Evolutionary conservation across 2,329 filamentous ascomycete genomes (phyloP), one percentile per base, ranked within the genome.

Genomic region (Neofusicoccum sp.): DNA sequence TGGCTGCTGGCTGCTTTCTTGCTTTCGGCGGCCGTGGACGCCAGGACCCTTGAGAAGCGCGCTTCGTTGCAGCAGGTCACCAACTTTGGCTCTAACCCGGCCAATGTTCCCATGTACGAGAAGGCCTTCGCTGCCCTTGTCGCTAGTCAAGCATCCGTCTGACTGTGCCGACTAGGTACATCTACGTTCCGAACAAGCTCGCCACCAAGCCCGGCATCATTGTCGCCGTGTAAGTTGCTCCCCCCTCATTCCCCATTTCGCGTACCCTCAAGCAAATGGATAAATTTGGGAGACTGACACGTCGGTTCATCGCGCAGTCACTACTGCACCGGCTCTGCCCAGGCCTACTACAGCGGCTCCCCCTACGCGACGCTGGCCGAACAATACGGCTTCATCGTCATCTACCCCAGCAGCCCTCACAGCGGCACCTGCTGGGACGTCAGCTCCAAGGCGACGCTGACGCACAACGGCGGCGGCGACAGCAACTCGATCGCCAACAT

Each of bases 401-500:
- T 88, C 69, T 88, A 85, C 72, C 84, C 84, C 1, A 77, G 80
- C 66, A 81, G 80, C 2, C 82, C 83, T 0, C 81, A 83, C 67
- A 72, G 72, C n/a, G 83, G 77, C 6, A 76, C 77, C 75, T 87
- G 85, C 74, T 87, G 85, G 85, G 85, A 87, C 64, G 83, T 87
- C 1, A 83, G 83, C 4, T 85, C 81, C 8, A 78, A 78, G 43
- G 78, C 78, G 8, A 79, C 84, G 0, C 77, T 88, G 1, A 83
- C 79, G 3, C 85, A 85, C 67, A 78, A 84, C 62, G 85, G 83
- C 6, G 85, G 85, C 28, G 83, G 84, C 2, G 83, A 88, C 71
- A 83, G 79, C 54, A 81, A 82, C 45, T 78, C 79, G 0, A 85
- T 88, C 63, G 83, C 81, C 29, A 85, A 84, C 69, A 87, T 88